A percentile compares a stretch with the other conserved stretches of the same genome.
phyloP scores from a whole-genome alignment of 306 rosid species.

The Prunus dulcis region DNA sequence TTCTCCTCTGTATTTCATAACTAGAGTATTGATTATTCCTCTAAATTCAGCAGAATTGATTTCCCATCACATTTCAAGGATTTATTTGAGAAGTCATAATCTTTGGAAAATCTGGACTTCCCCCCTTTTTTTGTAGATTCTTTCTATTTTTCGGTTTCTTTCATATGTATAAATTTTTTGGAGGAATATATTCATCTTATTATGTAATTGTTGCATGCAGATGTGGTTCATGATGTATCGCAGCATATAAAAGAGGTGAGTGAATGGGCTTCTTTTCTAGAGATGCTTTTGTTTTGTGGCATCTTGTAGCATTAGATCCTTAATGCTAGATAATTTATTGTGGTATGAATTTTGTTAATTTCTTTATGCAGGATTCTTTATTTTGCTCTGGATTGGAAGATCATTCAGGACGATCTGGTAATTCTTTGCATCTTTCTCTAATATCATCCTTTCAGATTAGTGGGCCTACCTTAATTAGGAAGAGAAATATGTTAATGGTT shows the following conservation, averaged over 20 bases:
- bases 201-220: constrained; percentile 38
- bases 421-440: constrained; percentile 14
- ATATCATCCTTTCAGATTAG: background rate
- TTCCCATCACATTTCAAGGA: background rate
- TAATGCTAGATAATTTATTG: background rate
- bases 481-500: background rate
- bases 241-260: constrained; percentile 61
- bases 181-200: background rate
- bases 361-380: constrained; percentile 55
- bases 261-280: constrained; percentile 3
- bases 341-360: constrained; percentile 18
- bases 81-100: background rate
- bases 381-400: constrained; percentile 61
- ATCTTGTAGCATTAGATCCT: constrained; percentile 1
- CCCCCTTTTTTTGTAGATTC: background rate
- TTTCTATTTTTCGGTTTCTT: background rate
- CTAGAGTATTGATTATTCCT: background rate
- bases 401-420: constrained; percentile 65
- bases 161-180: background rate
- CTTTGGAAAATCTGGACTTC: background rate
- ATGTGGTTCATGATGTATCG: constrained; percentile 46
- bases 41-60: background rate
- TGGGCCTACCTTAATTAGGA: background rate
- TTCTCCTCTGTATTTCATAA: background rate
- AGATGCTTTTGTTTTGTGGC: constrained; percentile 4